Conservation (phyloP, 768 basidiomycete species). For the Phanerochaete sordida region DNA sequence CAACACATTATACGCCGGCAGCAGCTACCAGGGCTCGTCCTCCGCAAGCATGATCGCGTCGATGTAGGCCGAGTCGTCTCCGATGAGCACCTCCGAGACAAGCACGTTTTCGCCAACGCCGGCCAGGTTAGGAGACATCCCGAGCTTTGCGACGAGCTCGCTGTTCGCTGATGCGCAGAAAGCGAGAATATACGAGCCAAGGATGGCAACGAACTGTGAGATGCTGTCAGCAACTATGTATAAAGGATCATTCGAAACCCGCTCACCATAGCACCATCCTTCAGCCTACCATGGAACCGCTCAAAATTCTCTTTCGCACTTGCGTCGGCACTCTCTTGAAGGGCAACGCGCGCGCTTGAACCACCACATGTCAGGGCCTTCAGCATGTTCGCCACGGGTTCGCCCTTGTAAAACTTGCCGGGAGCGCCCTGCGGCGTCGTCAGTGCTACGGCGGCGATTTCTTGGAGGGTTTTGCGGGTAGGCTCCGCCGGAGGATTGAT, state of each 20-base stretch:
- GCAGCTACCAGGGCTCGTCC: constrained; percentile 14
- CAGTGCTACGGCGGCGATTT: constrained; percentile 32
- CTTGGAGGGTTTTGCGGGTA: constrained; percentile 28
- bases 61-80: constrained; percentile 57
- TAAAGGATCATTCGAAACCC: neutral
- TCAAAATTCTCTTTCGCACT: constrained; percentile 45
- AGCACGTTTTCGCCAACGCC: constrained; percentile 43
- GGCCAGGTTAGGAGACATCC: constrained; percentile 42
- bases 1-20: neutral
- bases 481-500: constrained; percentile 26
- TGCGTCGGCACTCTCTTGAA: constrained; percentile 36
- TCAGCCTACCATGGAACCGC: constrained; percentile 46
- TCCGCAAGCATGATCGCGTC: constrained; percentile 39
- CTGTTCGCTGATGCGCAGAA: constrained; percentile 54
- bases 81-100: constrained; percentile 55
- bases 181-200: constrained; percentile 48
- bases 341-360: constrained; percentile 43
- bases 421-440: constrained; percentile 35
- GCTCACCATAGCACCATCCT: constrained; percentile 52
- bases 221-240: neutral
- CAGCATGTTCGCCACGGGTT: constrained; percentile 47
- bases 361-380: constrained; percentile 49
- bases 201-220: constrained; percentile 54
- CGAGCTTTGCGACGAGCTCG: constrained; percentile 45
- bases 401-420: constrained; percentile 56